These are phyloP conservation scores for Bruguiera sexangula DNA, from an alignment of 345 rosid species.

Conservation along the genomic window DNA sequence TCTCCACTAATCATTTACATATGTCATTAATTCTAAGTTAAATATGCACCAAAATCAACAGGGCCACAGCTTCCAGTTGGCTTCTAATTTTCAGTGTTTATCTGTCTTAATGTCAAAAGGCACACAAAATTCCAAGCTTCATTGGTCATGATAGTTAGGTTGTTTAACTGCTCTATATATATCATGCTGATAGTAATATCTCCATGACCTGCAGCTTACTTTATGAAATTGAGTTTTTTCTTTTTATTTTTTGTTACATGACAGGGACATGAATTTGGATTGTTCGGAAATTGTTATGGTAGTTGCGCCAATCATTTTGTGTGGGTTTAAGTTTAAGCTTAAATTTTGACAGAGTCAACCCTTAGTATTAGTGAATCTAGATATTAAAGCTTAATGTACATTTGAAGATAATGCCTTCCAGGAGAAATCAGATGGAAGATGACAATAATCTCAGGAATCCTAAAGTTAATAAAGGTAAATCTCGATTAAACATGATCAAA, in stretches of 20 bases:
- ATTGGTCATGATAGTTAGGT: background rate
- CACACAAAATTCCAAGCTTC: background rate
- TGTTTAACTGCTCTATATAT: background rate
- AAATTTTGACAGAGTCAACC: background rate
- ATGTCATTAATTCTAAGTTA: background rate
- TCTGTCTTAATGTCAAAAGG: background rate
- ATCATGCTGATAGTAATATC: background rate
- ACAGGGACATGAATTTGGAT: background rate
- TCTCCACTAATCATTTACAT: too few relatives aligned
- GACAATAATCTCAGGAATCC: background rate
- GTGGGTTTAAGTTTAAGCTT: background rate
- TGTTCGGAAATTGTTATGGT: background rate
- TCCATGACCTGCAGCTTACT: background rate
- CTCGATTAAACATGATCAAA: slow-evolving; percentile 20
- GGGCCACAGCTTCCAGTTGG: background rate
- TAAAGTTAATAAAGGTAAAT: slow-evolving; percentile 6
- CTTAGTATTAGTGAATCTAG: background rate
- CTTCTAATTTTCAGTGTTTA: background rate
- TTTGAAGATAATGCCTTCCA: background rate
- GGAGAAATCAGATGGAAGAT: background rate
- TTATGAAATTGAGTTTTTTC: slow-evolving; percentile 3
- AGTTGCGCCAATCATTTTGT: slow-evolving; percentile 19
- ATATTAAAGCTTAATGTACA: background rate
- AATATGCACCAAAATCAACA: background rate
- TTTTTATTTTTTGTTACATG: background rate